These are phyloP conservation scores for Jamesozyma gamospora DNA, from an alignment of 805 yeast species.

Conservation along the genomic window DNA sequence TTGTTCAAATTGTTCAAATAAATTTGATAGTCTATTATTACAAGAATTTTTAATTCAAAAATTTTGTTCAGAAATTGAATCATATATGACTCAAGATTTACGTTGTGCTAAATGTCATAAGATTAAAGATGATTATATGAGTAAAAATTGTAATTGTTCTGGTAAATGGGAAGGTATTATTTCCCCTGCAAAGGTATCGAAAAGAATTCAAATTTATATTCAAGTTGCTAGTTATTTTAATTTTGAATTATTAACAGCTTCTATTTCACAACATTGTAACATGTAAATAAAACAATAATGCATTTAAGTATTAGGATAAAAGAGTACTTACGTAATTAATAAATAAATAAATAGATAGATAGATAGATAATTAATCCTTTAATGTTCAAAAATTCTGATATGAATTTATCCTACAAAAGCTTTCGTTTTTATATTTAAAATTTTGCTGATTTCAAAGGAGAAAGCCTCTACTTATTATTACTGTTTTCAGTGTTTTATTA, in stretches of 20 bases:
- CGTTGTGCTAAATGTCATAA: conserved; percentile 68
- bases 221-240: conserved; percentile 54
- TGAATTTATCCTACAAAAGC: too few species aligned
- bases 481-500: too few species aligned
- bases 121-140: conserved; percentile 57
- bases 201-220: conserved; percentile 39
- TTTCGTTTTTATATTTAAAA: too few species aligned
- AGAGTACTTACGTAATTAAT: not conserved
- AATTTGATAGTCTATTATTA: conserved; percentile 54
- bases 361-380: too few species aligned
- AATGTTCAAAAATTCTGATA: too few species aligned
- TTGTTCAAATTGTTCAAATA: conserved; percentile 57
- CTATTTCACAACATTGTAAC: conserved; percentile 5
- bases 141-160: conserved; percentile 75
- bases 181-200: conserved; percentile 34
- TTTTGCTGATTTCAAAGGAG: too few species aligned
- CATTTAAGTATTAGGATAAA: not conserved
- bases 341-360: too few species aligned
- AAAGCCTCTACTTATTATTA: too few species aligned
- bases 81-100: conserved; percentile 69
- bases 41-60: conserved; percentile 74
- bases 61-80: conserved; percentile 43
- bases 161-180: conserved; percentile 70
- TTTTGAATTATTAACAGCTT: conserved; percentile 39
- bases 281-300: not conserved